A percentile compares a stretch with the other conserved stretches of the same genome.
Conservation (phyloP, 768 basidiomycete genomes). For the Amanita polypyramis region DNA sequence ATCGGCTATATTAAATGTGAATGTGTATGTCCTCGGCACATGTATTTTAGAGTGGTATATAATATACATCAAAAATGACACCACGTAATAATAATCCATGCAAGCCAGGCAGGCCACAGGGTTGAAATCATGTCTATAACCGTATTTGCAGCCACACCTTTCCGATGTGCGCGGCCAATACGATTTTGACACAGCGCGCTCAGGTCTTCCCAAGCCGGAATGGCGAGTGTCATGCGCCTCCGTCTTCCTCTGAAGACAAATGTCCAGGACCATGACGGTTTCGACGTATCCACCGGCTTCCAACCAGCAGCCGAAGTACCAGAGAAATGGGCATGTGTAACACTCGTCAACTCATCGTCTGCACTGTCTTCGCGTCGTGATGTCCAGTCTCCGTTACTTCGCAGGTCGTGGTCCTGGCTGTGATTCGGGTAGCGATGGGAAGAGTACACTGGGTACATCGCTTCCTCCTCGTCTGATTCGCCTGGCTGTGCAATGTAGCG, state of each 20-base stretch:
- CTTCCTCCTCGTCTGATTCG: slow-evolving; percentile 38
- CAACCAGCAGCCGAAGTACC: slow-evolving; percentile 18
- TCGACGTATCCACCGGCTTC: slow-evolving; percentile 4
- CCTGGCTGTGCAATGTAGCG: neutral
- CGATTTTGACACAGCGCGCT: slow-evolving; percentile 10
- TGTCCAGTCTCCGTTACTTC: slow-evolving; percentile 28
- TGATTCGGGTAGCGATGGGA: slow-evolving; percentile 18
- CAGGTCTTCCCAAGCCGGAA: slow-evolving; percentile 25
- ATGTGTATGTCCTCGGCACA: too few relatives aligned
- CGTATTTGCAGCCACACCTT: slow-evolving; percentile 23
- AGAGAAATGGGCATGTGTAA: neutral
- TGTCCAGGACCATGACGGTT: slow-evolving; percentile 33
- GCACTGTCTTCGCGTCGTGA: slow-evolving; percentile 14
- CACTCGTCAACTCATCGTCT: slow-evolving; percentile 10
- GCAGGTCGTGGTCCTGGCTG: slow-evolving; percentile 16
- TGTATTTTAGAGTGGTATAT: neutral
- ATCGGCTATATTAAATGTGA: neutral
- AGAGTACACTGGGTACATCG: slow-evolving; percentile 38
- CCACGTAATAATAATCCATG: slow-evolving; percentile 10
- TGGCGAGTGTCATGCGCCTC: slow-evolving; percentile 38
- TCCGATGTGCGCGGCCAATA: slow-evolving; percentile 13
- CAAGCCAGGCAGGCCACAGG: slow-evolving; percentile 9
- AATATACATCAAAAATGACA: neutral
- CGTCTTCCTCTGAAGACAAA: slow-evolving; percentile 46
- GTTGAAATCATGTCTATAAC: slow-evolving; percentile 18